Evolutionary conservation across 306 rosid species (phyloP), one percentile per base, ranked within the genome.

Genomic region (Astragalus membranaceus): DNA sequence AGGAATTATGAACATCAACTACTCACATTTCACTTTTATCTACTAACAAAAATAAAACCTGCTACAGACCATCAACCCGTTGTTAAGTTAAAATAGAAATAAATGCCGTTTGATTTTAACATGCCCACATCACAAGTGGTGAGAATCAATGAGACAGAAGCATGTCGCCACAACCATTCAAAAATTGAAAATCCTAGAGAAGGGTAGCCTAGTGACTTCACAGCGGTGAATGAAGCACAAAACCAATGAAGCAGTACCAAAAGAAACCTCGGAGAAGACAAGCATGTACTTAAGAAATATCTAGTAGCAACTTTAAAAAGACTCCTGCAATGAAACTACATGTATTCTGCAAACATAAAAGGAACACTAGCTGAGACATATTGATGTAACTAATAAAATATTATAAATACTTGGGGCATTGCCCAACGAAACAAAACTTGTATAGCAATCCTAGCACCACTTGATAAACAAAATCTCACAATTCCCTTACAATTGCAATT

Each of bases 381-480:
- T 74, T 61, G 67, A 87, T 26, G 85, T 78, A 81, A 81, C 92
- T 86, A 87, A 83, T 84, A 89, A 89, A 94, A 77, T 78, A 82
- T 84, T 84, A 78, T 50, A 74, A 85, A 88, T 72, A 86, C 87
- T 80, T 85, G 78, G 80, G 94, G 81, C 82, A 65, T 69, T 62
- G 81, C 92, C 98, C 85, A 75, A 85, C 85, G 79, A 75, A 82
- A 90, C 88, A 85, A 85, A 83, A 80, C 81, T 72, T 53, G 64
- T 69, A 77, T 72, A 20, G 87, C 77, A 63, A 92, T 86, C 92
- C 84, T 84, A 84, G 79, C 86, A 85, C 82, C 85, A 75, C 75
- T 71, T 83, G 67, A 73, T 75, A 76, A 76, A 89, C 81, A 79
- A 78, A 83, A 83, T 76, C 75, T 67, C 82, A 84, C 82, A 74